These are phyloP conservation scores for Lophiotrema nucula DNA, from an alignment of 495 filamentous ascomycete species.

Conservation along the genomic window DNA sequence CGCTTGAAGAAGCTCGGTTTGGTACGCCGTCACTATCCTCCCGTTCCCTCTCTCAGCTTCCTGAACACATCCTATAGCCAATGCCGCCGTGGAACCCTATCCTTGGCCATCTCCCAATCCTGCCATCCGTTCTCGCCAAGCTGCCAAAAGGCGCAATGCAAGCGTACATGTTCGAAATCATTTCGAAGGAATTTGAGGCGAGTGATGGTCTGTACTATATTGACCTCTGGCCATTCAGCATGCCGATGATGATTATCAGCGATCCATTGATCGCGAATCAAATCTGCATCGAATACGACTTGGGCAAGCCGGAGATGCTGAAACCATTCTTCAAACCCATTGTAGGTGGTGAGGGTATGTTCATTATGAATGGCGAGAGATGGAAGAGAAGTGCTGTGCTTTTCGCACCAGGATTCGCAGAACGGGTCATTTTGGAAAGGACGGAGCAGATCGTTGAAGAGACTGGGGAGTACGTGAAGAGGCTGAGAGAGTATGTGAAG, in stretches of 20 bases:
- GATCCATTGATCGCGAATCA: background rate
- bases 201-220: conserved; percentile 1
- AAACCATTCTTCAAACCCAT: background rate
- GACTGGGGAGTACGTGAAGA: background rate
- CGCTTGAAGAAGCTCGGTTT: too few species aligned
- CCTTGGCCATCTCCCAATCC: too few species aligned
- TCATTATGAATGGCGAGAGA: background rate
- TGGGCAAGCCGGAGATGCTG: background rate
- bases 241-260: background rate
- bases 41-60: too few species aligned
- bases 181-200: too few species aligned
- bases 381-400: background rate
- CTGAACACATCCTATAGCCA: too few species aligned
- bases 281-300: background rate
- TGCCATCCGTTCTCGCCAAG: too few species aligned
- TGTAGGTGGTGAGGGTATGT: background rate
- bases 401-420: background rate
- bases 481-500: background rate
- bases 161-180: too few species aligned
- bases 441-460: background rate
- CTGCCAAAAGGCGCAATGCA: too few species aligned
- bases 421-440: background rate
- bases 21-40: too few species aligned
- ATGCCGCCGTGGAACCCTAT: too few species aligned
- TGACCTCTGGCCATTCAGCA: conserved; percentile 2